Base-by-base conservation (phyloP, 1,139 yeast genomes). In the Hansenula lynferdii region DNA sequence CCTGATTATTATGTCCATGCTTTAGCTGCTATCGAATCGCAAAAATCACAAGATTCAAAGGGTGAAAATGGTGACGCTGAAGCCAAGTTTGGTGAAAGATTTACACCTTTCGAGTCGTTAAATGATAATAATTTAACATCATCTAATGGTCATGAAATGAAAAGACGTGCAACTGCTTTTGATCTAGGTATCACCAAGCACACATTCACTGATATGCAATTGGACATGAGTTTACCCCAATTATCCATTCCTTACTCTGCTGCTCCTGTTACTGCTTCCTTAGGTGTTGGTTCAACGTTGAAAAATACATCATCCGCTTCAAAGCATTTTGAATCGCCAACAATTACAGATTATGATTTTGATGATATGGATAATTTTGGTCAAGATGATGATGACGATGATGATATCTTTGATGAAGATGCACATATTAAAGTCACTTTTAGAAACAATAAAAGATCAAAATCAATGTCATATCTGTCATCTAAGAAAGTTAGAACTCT, bases 211-310 rank as follows among this genome's bases (percentile, higher is more conserved):
- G 80, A 74, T 37, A 47, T 69, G 27, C 65, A 72, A 12, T 54
- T 73, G 39, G 83, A 77, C 48, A 43, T 64, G 35, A 52, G 58
- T 14, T 64, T 70, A 40, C 67, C 79, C 10, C 74, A 75, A 49
- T 62, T 78, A 48, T 72, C 77, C 43, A 80, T 82, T 42, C 92
- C 90, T 9, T 82, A 82, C 51, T 68, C 79, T 30, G 72, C 82
- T 24, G 87, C 90, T 19, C 92, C 92, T 1, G 90, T 83, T 3
- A 79, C 90, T 23, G 87, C 87, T 15, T 76, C 84, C 1, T 60
- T 80, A 34, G 57, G 58, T 23, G 27, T 39, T 22, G 47, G 50
- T 6, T 39, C 48, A 3, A 33, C 46, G 7, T 38, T 41, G 12
- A 43, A 40, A 29, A 29, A 36, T 10, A 26, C 42, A 8, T 17